Evolutionary conservation across 495 filamentous ascomycete genomes (phyloP), one percentile per base, ranked within the genome.

Genomic region (Aspergillus indologenus): DNA sequence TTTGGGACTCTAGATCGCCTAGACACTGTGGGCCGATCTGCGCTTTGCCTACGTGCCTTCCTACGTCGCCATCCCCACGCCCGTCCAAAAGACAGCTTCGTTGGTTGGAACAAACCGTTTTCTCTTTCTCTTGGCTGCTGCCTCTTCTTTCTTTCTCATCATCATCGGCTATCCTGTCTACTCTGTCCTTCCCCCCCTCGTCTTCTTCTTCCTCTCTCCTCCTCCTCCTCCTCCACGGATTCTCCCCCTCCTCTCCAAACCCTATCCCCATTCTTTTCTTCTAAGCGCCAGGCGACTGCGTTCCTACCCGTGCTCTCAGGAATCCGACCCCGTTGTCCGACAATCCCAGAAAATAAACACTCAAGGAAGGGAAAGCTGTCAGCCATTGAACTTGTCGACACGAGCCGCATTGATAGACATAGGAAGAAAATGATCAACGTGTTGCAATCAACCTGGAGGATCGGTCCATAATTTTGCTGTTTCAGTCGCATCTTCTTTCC

Each of bases 11-110:
- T 29, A 59, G 58, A 64, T 64, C 61, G 49, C 46, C 57, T 44
- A 53, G 50, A 46, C 48, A 26, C 26, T 26, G 57, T 63, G 61
- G 58, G 58, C 50, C 61, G 61, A 64, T 64, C 61, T 23, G 48
- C 45, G 18, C 44, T 46, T 29, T 26, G 46, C 19, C 54, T 57
- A 45, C 53, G 53, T 56, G 43, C 53, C 53, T 56, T 45, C 42
- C 45, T 57, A 51, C 55, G 55, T 44, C 55, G 18, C 45, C 26
- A 45, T 54, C 53, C 53, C 53, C 57, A 57, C 26, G 18, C 18
- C 20, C 12, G 20, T 18, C 48, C n/a, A 34, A 44, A 19, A 22
- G n/a, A 20, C 42, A 26, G 12, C 34, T 40, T 40, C 34, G 34
- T 40, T 40, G 34, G 34, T 14, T 15, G 12, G 26, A 3, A 9